These are phyloP conservation scores for Mycena filopes DNA, from an alignment of 768 basidiomycete genomes.

Conservation along the genomic window DNA sequence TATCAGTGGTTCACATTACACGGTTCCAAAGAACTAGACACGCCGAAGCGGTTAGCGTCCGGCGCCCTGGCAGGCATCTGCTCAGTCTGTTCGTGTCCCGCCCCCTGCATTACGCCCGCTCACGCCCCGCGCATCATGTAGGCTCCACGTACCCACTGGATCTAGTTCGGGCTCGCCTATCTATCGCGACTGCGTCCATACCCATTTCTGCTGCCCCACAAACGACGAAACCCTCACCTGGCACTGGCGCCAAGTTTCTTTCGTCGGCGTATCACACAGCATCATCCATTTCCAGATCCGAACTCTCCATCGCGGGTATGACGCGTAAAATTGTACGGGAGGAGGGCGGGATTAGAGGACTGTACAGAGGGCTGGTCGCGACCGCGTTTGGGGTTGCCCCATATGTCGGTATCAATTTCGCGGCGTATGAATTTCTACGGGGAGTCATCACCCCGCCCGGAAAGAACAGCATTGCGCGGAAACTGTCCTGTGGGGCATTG, in stretches of 20 bases:
- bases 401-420: conserved; percentile 91
- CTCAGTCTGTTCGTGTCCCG: conserved; percentile 81
- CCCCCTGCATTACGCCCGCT: conserved; percentile 22
- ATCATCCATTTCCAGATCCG: conserved; percentile 50
- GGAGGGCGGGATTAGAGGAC: conserved; percentile 88
- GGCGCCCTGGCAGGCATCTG: conserved; percentile 95
- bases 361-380: conserved; percentile 87
- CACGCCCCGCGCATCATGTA: conserved; percentile 38
- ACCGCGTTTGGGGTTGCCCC: conserved; percentile 93
- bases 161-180: conserved; percentile 90
- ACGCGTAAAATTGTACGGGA: conserved; percentile 89
- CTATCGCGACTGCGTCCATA: conserved; percentile 92
- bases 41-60: conserved; percentile 83
- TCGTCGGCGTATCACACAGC: conserved; percentile 70
- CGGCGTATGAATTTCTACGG: conserved; percentile 88
- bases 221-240: conserved; percentile 25
- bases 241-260: conserved; percentile 46
- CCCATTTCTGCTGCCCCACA: conserved; percentile 42
- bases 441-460: conserved; percentile 85
- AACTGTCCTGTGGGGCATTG: conserved; percentile 86
- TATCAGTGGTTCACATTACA: conserved; percentile 73
- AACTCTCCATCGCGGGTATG: conserved; percentile 88
- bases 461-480: conserved; percentile 71
- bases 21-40: conserved; percentile 84
- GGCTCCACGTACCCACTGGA: conserved; percentile 94